Evolutionary conservation across 2,329 filamentous ascomycete species (phyloP).

Genomic region (Aureobasidium namibiae): DNA sequence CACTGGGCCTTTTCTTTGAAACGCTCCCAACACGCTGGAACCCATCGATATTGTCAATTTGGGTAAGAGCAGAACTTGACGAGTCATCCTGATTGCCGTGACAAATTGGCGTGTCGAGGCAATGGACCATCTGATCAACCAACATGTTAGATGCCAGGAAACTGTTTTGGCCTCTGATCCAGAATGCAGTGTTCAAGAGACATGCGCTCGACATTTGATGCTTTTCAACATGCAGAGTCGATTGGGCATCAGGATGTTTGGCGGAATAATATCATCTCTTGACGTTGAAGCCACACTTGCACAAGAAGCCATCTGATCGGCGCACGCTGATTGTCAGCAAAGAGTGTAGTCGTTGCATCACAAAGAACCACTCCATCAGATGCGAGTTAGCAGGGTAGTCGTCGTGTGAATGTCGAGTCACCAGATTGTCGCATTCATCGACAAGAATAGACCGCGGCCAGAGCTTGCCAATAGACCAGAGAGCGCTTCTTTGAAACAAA

Average conservation of each 20-base stretch:
- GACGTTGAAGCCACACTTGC: conserved; percentile 6
- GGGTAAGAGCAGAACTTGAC: conserved; percentile 1
- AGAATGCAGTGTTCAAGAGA: neutral
- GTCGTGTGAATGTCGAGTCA: conserved; percentile 5
- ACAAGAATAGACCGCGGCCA: neutral
- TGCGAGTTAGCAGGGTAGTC: neutral
- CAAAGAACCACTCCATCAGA: neutral
- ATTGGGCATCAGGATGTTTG: neutral
- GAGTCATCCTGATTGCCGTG: neutral
- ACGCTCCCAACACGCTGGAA: neutral
- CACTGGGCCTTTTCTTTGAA: neutral
- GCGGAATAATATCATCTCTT: conserved; percentile 5
- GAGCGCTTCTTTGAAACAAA: neutral
- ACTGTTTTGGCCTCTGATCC: neutral
- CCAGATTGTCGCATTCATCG: neutral
- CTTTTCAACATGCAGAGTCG: conserved; percentile 1
- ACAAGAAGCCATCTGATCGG: conserved; percentile 10
- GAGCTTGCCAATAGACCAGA: neutral
- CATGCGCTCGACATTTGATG: neutral
- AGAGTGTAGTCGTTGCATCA: neutral
- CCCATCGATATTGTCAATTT: neutral
- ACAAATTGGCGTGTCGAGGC: neutral
- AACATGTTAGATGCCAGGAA: neutral
- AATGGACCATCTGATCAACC: neutral
- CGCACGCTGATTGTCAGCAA: conserved; percentile 2